Evolutionary conservation across 805 yeast species (phyloP), one percentile per base, ranked within the genome.

Genomic region (Sungouiozyma intestinalis): DNA sequence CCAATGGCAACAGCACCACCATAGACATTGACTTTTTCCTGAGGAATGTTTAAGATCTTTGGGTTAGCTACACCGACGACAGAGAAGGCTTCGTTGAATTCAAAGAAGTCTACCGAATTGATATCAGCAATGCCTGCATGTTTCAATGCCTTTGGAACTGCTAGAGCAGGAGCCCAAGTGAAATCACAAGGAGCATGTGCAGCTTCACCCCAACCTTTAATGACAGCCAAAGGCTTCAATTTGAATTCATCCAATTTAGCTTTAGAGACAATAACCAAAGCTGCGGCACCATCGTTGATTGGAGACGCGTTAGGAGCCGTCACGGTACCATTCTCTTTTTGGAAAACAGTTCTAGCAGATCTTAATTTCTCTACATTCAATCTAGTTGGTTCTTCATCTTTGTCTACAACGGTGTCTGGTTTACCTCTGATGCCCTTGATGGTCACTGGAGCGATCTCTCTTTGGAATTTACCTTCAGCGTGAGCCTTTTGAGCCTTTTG

Each of bases 1-100:
- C 97, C 97, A 48, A 87, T 63, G 34, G 95, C 95, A 52, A 87
- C 95, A 27, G 96, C 96, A 64, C 97, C 97, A 65, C 97, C 97
- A 60, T 85, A 83, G 40, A 79, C 85, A 62, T 87, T 87, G 40
- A 88, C 75, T 66, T 85, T 86, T 38, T 74, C 73, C 32, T 66
- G 64, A 46, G 78, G 78, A 42, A 86, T 63, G 48, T 70, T 69
- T 46, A 83, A 71, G 47, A 85, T 66, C 68, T 85, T 78, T 45
- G 83, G 71, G 66, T 85, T 86, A 46, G 97, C 96, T 51, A 88
- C 61, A 45, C 97, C 97, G 45, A 92, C 98, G 45, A 86, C 97
- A 13, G 96, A 77, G 69, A 92, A 92, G 14, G 98, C 98, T 72
- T 92, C 98, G 68, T 92, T 92, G 67, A 92, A 81, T 73, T 92